These are phyloP conservation scores for Gossypium schwendimanii DNA, from an alignment of 441 rosid species.

Conservation along the genomic window DNA sequence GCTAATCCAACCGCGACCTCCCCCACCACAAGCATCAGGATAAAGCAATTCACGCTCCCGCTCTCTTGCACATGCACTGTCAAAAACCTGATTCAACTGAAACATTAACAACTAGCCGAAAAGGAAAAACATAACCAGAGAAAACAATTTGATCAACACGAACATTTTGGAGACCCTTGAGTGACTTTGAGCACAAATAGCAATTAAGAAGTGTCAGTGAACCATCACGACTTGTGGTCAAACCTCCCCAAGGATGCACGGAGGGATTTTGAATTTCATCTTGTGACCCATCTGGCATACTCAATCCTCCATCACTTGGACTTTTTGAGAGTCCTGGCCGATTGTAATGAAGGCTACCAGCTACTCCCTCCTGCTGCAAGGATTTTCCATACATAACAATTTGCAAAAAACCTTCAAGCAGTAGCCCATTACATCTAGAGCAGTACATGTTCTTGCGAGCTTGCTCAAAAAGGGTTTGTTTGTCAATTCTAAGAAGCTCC, in stretches of 20 bases:
- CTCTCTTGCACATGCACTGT: constrained; percentile 86
- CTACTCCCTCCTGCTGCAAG: constrained; percentile 51
- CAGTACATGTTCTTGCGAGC: constrained; percentile 93
- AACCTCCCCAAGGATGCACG: constrained; percentile 98
- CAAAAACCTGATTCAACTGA: constrained; percentile 64
- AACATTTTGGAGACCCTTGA: constrained; percentile 70
- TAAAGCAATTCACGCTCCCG: constrained; percentile 81
- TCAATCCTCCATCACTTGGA: constrained; percentile 34
- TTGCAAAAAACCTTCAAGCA: constrained; percentile 81
- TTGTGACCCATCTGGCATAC: constrained; percentile 30
- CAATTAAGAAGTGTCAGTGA: constrained; percentile 71
- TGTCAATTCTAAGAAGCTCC: constrained; percentile 72
- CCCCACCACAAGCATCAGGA: constrained; percentile 98
- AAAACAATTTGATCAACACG: constrained; percentile 24
- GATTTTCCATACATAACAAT: constrained; percentile 83
- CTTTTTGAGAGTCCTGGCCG: constrained; percentile 30
- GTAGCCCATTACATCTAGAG: constrained; percentile 85
- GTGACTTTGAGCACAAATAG: constrained; percentile 62
- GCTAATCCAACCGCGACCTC: constrained; percentile 95
- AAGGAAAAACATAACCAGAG: constrained; percentile 7
- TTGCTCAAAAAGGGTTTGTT: constrained; percentile 80
- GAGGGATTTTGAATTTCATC: constrained; percentile 77
- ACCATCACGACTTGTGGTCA: constrained; percentile 74
- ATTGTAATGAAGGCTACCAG: constrained; percentile 29
- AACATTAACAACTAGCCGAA: constrained; percentile 28